These are phyloP conservation scores for Neofusicoccum cordaticola DNA, from an alignment of 2,329 filamentous ascomycete genomes.

Conservation along the genomic window DNA sequence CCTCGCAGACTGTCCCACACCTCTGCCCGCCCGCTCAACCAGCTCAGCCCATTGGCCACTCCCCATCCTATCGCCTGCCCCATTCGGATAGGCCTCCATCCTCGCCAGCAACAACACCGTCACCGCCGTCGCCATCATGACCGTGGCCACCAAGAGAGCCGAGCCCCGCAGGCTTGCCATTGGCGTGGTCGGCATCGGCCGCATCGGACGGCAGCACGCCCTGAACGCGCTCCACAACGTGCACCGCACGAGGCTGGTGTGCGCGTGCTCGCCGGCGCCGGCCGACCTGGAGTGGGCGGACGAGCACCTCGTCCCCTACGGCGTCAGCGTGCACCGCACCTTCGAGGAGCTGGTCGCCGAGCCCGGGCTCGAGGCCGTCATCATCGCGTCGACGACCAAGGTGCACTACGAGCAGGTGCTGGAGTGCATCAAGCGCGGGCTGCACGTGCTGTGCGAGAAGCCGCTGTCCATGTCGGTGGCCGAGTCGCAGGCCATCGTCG, in stretches of 20 bases:
- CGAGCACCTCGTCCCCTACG: conserved; percentile 43
- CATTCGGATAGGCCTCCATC: background rate
- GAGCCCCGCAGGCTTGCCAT: conserved; percentile 33
- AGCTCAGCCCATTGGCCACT: background rate
- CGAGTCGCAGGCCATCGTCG: conserved; percentile 29
- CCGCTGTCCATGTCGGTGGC: conserved; percentile 36
- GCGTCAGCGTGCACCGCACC: conserved; percentile 45
- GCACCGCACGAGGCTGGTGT: conserved; percentile 50
- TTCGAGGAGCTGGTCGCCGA: conserved; percentile 49
- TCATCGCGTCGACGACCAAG: conserved; percentile 34
- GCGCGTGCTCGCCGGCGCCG: conserved; percentile 48
- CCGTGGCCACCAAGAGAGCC: background rate
- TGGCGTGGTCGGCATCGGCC: conserved; percentile 50
- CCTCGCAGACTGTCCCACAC: background rate
- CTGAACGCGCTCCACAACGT: conserved; percentile 47
- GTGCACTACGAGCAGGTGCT: conserved; percentile 36
- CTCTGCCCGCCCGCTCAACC: background rate
- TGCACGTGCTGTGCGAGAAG: conserved; percentile 41
- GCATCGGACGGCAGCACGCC: conserved; percentile 55
- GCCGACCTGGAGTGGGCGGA: conserved; percentile 47
- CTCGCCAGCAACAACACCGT: too few relatives aligned
- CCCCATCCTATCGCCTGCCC: background rate
- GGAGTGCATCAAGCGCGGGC: conserved; percentile 33
- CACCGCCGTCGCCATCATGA: background rate
- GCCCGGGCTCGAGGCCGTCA: conserved; percentile 43